Evolutionary conservation across 2,329 filamentous ascomycete genomes (phyloP), one percentile per base, ranked within the genome.

Genomic region (Zarea fungicola): DNA sequence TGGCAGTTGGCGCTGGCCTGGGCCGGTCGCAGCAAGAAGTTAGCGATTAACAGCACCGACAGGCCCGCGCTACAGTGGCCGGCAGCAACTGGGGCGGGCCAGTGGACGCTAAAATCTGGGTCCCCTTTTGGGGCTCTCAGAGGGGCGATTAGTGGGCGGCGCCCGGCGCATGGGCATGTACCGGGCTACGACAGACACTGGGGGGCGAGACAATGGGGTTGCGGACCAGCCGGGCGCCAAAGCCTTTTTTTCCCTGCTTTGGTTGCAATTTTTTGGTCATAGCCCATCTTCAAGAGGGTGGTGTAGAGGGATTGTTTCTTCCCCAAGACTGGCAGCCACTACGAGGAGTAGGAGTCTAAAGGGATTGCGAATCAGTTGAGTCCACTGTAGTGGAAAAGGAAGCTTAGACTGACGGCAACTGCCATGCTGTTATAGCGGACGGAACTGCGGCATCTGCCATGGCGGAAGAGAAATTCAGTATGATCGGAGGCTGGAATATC

Each of bases 71-170:
- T n/a, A 5, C 23, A 32, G 5, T 18, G 26, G n/a, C 16, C 36
- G 18, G 14, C 14, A 32, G 37, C 37, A 19, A 42, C 31, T 22
- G 46, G 39, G 22, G 19, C 16, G 29, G n/a, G n/a, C n/a, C 29
- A 23, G 29, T 28, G 26, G 35, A 40, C 35, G 44, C 44, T 18
- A 41, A 43, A 48, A 48, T 48, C 35, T 48, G 44, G 35, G 35
- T 23, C 18, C n/a, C 13, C n/a, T n/a, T n/a, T n/a, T 37, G 25
- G 23, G 19, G 31, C 31, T 25, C 31, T 22, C 19, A 10, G 7
- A 18, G 32, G 31, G 42, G 31, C 36, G 26, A 41, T 48, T 48
- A 48, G 44, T 48, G 46, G 46, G 16, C n/a, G n/a, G n/a, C n/a
- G n/a, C n/a, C n/a, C n/a, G n/a, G n/a, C 45, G 10, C 7, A 37